Conservation (phyloP, 768 basidiomycete genomes). For the Pholiota microspora region DNA sequence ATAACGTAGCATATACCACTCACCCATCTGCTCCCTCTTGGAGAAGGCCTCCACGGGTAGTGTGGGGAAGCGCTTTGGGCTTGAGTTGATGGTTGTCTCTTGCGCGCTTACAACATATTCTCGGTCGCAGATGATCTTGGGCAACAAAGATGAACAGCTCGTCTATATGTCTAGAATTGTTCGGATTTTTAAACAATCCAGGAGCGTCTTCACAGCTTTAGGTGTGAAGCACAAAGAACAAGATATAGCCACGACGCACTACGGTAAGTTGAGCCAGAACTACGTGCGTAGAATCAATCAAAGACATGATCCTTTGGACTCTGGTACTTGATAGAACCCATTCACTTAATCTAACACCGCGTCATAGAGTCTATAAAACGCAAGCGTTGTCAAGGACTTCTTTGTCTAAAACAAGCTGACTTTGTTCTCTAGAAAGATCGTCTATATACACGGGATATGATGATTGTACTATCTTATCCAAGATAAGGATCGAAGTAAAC, state of each 20-base stretch:
- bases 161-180: background rate
- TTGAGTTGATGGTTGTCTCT: background rate
- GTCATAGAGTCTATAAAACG: background rate
- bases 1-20: background rate
- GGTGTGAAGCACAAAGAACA: too few relatives aligned
- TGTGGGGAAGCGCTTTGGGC: background rate
- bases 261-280: too few relatives aligned
- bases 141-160: background rate
- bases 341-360: background rate
- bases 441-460: background rate
- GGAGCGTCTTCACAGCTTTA: background rate
- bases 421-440: slow-evolving; percentile 6
- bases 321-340: background rate
- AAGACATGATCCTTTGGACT: background rate
- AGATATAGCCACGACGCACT: background rate
- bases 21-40: background rate
- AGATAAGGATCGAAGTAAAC: slow-evolving; percentile 5
- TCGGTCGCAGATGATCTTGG: background rate
- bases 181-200: background rate
- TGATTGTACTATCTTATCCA: background rate
- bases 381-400: slow-evolving; percentile 3
- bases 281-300: background rate
- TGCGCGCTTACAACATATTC: background rate
- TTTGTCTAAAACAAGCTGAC: slow-evolving; percentile 1
- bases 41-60: background rate